Conservation (phyloP, 129 eudicot species). For the Flaveria robusta region DNA sequence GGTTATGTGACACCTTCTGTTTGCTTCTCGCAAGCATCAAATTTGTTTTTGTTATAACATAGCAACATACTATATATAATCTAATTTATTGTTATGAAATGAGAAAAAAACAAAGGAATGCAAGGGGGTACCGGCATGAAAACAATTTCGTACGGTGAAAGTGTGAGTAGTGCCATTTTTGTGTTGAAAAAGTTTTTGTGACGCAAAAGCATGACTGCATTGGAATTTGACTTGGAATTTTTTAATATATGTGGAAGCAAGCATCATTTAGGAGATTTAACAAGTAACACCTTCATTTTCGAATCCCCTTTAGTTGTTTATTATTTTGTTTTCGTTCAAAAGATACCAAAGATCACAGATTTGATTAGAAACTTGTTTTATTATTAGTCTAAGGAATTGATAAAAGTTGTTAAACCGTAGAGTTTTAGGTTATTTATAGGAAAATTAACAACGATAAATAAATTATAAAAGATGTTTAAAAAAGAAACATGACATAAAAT, state of each 20-base stretch:
- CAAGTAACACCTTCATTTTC: conserved; percentile 10
- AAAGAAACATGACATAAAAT: no score
- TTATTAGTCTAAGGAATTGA: not conserved
- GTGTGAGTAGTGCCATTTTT: conserved; percentile 11
- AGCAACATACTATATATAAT: no score
- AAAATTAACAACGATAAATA: no score
- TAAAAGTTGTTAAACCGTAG: no score
- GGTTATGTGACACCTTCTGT: no score
- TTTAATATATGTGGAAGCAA: not conserved
- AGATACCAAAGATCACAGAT: not conserved
- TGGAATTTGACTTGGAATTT: conserved; percentile 20
- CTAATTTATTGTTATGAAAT: not conserved
- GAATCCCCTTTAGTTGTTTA: not conserved
- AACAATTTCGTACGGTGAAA: not conserved
- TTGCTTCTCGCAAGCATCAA: no score
- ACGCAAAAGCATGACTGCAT: conserved; percentile 10
- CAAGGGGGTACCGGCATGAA: not conserved
- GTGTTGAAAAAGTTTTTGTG: conserved; percentile 4
- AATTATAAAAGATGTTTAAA: no score
- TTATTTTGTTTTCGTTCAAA: not conserved
- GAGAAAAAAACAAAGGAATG: not conserved
- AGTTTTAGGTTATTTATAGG: no score
- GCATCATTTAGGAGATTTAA: not conserved
- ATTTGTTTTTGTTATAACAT: no score
- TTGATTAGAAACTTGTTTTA: not conserved